Evolutionary conservation across 1,284 basidiomycete genomes (phyloP), one percentile per base, ranked within the genome.

Genomic region (Ceratobasidium sp.): DNA sequence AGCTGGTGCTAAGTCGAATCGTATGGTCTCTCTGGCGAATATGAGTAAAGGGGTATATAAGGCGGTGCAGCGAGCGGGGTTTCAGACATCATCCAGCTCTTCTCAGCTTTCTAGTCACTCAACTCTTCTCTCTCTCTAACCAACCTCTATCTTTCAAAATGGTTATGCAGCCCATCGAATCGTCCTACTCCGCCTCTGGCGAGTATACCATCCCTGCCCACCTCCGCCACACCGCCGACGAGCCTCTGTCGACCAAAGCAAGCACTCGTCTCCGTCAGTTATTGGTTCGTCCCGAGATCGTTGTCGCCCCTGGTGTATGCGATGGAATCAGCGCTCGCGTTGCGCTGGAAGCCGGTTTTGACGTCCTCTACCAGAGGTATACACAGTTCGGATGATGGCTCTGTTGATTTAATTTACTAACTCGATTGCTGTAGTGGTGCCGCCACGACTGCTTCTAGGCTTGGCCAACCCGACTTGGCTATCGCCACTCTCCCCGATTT

Each of bases 401-500:
- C 36, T 41, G 4, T 41, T 4, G 4, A 60, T 60, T 36, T 44
- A 60, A 2, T 2, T 36, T 14, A 60, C 57, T 41, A 36, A 60
- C 33, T 19, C 2, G 3, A 14, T 7, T 22, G 15, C 3, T 45
- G 9, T 44, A 83, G 89, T 79, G 92, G 92, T 54, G 92, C 92
- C 62, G 92, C 91, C 9, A 93, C 92, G 0, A 93, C 91, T 1
- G 91, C 91, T 48, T 91, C 91, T 0, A 88, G 91, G 22, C 86
- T 94, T 29, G 93, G 93, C 29, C 88, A 89, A 80, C 92, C 93
- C 24, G 93, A 94, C 81, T 84, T 94, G 33, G 93, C 91, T 19
- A 92, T 94, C 78, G 90, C 92, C 0, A 92, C 91, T 22, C 81
- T 93, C 79, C 92, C 92, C 78, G 93, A 94, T 80, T 93, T 93